Base-by-base conservation (phyloP, 331 rosid species). In the Prunus yedoensis region DNA sequence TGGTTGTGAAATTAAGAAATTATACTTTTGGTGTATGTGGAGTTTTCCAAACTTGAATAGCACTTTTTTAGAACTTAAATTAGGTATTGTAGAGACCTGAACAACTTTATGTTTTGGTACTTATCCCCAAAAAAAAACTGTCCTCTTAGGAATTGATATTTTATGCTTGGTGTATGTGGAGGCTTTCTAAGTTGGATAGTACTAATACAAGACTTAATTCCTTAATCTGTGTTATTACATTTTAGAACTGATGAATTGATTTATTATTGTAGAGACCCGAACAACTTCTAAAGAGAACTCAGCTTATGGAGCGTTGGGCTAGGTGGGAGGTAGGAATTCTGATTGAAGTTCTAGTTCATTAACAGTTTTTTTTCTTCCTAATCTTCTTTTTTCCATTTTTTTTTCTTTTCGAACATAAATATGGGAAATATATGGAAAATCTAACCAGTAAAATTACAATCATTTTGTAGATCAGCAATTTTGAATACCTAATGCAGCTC, bases 221-320 rank as follows among this genome's bases (percentile, higher is more conserved):
- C 15, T 41, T 59, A 52, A 21, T 63, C 20, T 70, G 25, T 43
- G 52, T 49, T 58, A 32, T 30, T 61, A 73, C 57, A 15, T 41
- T 50, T 53, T 41, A 75, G 79, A 77, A 77, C 77, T 74, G 79
- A 74, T 72, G 58, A 38, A 60, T 63, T 66, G 41, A 70, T 77
- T 65, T 77, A 57, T 80, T 80, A 68, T 74, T 88, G 79, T 81
- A 95, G 99, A 90, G 93, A 77, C 99, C 99, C 7, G 98, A 91
- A 54, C 96, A 90, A 90, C 94, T 95, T 81, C 70, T 95, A 56
- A 91, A 90, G 84, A 92, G 98, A 90, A 92, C 89, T 70, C 97
- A 95, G 76, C 98, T 95, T 74, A 95, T 87, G 98, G 99, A 95
- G 84, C 90, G 97, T 62, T 95, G 99, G 99, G 97, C 94, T 16